Percentiles rank a stretch among this genome's conserved stretches.
These are phyloP conservation scores for Themeda triandra DNA, from an alignment of 176 grass and related monocot genomes.

Conservation along the genomic window DNA sequence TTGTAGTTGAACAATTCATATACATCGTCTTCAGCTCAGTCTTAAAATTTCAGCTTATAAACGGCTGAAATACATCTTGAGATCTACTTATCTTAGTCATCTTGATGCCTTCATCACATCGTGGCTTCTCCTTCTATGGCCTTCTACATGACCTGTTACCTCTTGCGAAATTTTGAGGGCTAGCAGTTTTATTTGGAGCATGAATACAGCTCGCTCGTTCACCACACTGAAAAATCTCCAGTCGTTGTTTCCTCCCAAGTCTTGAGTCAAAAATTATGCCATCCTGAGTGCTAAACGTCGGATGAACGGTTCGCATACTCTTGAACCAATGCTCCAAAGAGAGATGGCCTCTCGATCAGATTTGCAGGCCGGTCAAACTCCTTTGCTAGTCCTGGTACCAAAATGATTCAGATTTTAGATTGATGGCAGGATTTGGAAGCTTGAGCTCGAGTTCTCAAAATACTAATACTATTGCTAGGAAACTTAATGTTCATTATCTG, in stretches of 20 bases:
- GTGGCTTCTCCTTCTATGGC: not conserved
- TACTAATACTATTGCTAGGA: not conserved
- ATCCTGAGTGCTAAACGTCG: slow-evolving; percentile 47
- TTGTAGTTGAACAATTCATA: not conserved
- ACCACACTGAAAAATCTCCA: not conserved
- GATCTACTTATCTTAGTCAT: not conserved
- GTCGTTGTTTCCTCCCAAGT: not conserved
- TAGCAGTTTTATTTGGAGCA: not conserved
- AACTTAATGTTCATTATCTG: not conserved
- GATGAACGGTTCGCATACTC: slow-evolving; percentile 87
- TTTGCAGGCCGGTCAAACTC: slow-evolving; percentile 75
- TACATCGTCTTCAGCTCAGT: not conserved
- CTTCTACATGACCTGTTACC: not conserved
- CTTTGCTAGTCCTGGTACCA: slow-evolving; percentile 66
- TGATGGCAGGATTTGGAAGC: not conserved
- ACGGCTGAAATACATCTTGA: not conserved
- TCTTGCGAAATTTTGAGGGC: not conserved
- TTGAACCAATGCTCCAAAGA: slow-evolving; percentile 91
- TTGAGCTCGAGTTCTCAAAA: not conserved
- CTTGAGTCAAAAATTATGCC: slow-evolving; percentile 18
- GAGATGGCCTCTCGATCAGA: slow-evolving; percentile 78
- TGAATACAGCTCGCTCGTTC: not conserved
- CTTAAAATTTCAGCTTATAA: slow-evolving; percentile 17
- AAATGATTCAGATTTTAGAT: slow-evolving; percentile 4
- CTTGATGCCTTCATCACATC: not conserved